These are phyloP conservation scores for Erigeron philadelphicus DNA, from an alignment of 140 eudicot genomes.

Conservation along the genomic window DNA sequence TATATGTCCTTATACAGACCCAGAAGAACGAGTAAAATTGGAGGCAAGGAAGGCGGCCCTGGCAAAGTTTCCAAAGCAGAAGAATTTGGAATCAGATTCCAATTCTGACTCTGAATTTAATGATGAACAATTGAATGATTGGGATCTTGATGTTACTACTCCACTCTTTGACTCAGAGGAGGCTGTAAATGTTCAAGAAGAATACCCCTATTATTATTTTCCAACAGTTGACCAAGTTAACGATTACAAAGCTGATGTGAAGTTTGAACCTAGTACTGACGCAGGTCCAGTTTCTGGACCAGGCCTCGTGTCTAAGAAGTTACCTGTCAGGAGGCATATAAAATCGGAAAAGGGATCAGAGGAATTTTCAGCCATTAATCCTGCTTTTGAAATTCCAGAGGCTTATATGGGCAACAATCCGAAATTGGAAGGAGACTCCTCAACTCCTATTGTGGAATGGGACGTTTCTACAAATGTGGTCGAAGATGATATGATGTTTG, in stretches of 20 bases:
- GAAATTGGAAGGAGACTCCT: slow-evolving; percentile 28
- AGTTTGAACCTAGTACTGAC: slow-evolving; percentile 19
- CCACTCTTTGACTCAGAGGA: slow-evolving; percentile 36
- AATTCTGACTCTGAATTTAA: slow-evolving; percentile 29
- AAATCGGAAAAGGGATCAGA: slow-evolving; percentile 44
- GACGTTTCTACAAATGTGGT: slow-evolving; percentile 37
- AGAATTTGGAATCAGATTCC: slow-evolving; percentile 26
- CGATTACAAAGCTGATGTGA: slow-evolving; percentile 24
- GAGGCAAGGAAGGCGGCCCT: slow-evolving; percentile 35
- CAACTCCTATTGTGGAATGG: slow-evolving; percentile 51
- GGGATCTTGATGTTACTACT: slow-evolving; percentile 28
- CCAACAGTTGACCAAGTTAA: slow-evolving; percentile 39
- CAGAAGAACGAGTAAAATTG: slow-evolving; percentile 25
- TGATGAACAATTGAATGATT: slow-evolving; percentile 28
- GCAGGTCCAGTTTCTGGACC: slow-evolving; percentile 29
- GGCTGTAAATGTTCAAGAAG: slow-evolving; percentile 24
- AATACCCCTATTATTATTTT: slow-evolving; percentile 41
- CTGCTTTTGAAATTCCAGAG: slow-evolving; percentile 31
- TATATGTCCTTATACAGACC: slow-evolving; percentile 59
- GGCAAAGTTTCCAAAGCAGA: slow-evolving; percentile 36
- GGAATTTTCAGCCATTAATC: slow-evolving; percentile 5
- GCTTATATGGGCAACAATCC: slow-evolving; percentile 28
- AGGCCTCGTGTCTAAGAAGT: slow-evolving; percentile 49
- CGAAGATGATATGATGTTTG: slow-evolving; percentile 48
- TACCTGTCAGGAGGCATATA: slow-evolving; percentile 63